phyloP scores from a whole-genome alignment of 108 stramenopile genomes.

The Cylindrotheca closterium region DNA sequence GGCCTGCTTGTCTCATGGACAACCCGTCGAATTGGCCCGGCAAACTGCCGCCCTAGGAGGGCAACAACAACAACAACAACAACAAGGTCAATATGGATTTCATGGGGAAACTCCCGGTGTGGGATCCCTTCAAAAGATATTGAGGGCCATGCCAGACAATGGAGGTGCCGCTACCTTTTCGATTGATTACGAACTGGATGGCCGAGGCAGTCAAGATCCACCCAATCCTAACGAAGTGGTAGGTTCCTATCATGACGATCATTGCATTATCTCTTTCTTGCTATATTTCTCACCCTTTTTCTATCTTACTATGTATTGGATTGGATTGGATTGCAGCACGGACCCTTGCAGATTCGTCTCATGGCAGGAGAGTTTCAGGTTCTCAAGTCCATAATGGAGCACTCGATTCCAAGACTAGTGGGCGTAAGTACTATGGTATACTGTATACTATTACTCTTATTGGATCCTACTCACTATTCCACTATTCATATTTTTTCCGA shows the following conservation, averaged over 20 bases:
- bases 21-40: constrained; percentile 18
- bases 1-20: constrained; percentile 14
- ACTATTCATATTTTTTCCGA: background rate
- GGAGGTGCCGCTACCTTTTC: constrained; percentile 1
- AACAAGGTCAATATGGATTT: background rate
- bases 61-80: too few relatives aligned
- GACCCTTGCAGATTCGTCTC: constrained; percentile 26
- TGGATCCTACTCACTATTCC: background rate
- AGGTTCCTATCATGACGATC: constrained; percentile 1
- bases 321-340: constrained; percentile 2
- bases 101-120: background rate
- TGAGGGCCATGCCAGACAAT: constrained; percentile 1
- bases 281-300: background rate
- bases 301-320: background rate
- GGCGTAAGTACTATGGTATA: constrained; percentile 6
- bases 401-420: constrained; percentile 24
- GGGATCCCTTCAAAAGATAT: constrained; percentile 5
- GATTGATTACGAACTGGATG: constrained; percentile 21
- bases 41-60: background rate
- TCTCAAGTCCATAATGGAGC: constrained; percentile 22
- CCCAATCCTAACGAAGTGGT: constrained; percentile 7
- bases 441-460: background rate
- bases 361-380: constrained; percentile 29
- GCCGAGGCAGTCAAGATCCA: constrained; percentile 15
- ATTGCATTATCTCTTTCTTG: background rate